Base-by-base conservation (phyloP, 1,284 basidiomycete genomes). In the Tetrapyrgos nigripes region DNA sequence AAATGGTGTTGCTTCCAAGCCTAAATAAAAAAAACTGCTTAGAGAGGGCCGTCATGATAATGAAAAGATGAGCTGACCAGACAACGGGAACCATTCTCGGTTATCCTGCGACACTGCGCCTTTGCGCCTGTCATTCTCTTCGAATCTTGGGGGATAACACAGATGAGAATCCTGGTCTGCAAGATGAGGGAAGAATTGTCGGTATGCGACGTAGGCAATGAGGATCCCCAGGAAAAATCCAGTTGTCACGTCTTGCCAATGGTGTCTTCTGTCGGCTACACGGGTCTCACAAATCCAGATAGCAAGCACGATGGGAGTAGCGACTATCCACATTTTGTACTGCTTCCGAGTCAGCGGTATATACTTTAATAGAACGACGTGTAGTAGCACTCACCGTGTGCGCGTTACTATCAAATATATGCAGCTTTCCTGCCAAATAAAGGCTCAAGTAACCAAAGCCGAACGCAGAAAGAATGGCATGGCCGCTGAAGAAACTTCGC, bases 401-500 rank as follows among this genome's bases (percentile, higher is more conserved):
- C 14, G 50, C 54, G 43, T 58, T 61, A 14, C 56, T 52, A 50
- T 66, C 62, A 46, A 68, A 68, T 4, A 68, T 45, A 19, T 66
- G 66, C 19, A 68, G 43, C 52, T 68, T 68, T n/a, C 65, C 66
- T 31, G 65, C 66, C 57, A 52, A 60, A 45, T 68, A 68, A 8
- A 68, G 52, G 23, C 62, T 65, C 43, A 60, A 57, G 29, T 60
- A 68, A 24, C 62, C 61, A 28, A 65, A 48, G 5, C 63, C 63
- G 10, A 58, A 45, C 10, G 65, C 60, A 11, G 66, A 65, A 28
- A 66, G 61, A 53, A 61, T 61, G 28, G 66, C 62, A 57, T 68
- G 66, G 11, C 66, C 66, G 43, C 65, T 66, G 58, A 66, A 66
- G 54, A 68, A 68, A 50, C 66, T 68, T 45, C 66, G 58, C 56